Base-by-base conservation (phyloP, 805 yeast species). In the Ogataea populi-albae region DNA sequence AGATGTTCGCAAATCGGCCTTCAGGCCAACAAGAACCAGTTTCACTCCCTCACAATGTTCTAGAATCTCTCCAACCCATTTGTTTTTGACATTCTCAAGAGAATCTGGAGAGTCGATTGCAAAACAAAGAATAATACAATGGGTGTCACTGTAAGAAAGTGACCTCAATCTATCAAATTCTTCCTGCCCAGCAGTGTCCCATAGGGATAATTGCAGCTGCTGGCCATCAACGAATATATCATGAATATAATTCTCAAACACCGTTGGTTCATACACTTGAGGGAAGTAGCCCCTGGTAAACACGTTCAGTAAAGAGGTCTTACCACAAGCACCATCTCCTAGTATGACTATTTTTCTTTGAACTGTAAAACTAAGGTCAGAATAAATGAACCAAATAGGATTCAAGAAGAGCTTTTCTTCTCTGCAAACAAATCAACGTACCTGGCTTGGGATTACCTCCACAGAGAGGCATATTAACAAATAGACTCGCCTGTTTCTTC, bases 151-250 rank as follows among this genome's bases (percentile, higher is more conserved):
- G 62, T 93, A 93, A 32, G 95, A 84, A 43, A 91, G 70, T 1
- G 97, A 86, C 60, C 98, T 77, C 60, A 91, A 72, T 45, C 97
- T 75, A 61, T 91, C 98, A 52, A 91, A 91, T 65, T 91, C 98
- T 65, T 91, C 98, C 68, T 91, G 98, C 6, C 98, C 98, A 1
- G 98, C 98, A 5, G 98, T 91, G 60, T 91, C 98, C 98, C 98
- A 93, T 37, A 91, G 68, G 11, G 96, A 88, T 38, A 91, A 67
- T 55, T 89, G 95, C 52, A 91, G 85, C 32, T 93, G 87, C 59
- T 86, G 87, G 34, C 91, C 91, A 59, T 91, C 98, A 37, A 91
- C 88, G 64, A 86, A 91, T 46, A 91, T 93, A 59, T 91, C 98
- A 63, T 91, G 98, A 41, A 89, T 95, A 59, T 91, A 91, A 66